Conservation (phyloP, 2,329 filamentous ascomycete species). For the Colletotrichum sansevieriae region DNA sequence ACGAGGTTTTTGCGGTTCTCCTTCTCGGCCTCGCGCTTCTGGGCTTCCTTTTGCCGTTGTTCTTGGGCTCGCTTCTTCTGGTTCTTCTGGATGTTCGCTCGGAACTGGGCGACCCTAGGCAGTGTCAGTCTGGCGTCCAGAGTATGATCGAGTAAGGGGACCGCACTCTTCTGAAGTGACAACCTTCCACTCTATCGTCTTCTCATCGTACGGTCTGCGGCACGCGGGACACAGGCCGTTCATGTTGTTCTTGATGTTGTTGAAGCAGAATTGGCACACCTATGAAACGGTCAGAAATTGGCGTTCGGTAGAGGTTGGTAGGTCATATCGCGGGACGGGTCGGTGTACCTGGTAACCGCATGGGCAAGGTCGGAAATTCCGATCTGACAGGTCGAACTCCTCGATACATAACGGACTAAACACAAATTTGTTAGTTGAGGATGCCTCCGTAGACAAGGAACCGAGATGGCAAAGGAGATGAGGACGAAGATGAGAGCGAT, state of each 20-base stretch:
- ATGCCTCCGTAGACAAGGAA: background rate
- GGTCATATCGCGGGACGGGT: background rate
- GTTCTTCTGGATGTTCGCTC: slow-evolving; percentile 85
- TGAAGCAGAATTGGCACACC: slow-evolving; percentile 99
- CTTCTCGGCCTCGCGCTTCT: slow-evolving; percentile 96
- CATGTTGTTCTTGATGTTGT: slow-evolving; percentile 98
- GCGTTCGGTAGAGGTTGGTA: background rate
- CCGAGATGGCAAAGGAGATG: too few relatives aligned
- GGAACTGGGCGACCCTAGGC: slow-evolving; percentile 77
- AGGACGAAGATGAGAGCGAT: too few relatives aligned
- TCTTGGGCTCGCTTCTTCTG: slow-evolving; percentile 90
- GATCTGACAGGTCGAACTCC: slow-evolving; percentile 97
- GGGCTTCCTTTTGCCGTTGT: slow-evolving; percentile 90
- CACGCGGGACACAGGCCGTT: slow-evolving; percentile 98
- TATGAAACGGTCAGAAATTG: slow-evolving; percentile 53
- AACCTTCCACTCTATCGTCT: slow-evolving; percentile 96
- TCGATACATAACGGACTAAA: slow-evolving; percentile 95
- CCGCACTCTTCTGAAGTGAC: slow-evolving; percentile 94
- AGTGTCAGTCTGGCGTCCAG: slow-evolving; percentile 44
- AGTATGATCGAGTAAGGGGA: background rate
- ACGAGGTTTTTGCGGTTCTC: slow-evolving; percentile 96
- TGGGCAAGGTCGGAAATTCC: slow-evolving; percentile 96
- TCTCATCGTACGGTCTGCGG: slow-evolving; percentile 93
- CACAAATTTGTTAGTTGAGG: slow-evolving; percentile 44
- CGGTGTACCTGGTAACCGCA: slow-evolving; percentile 92